Evolutionary conservation across 1,139 yeast species (phyloP).

Genomic region (Yamadazyma siamensis): DNA sequence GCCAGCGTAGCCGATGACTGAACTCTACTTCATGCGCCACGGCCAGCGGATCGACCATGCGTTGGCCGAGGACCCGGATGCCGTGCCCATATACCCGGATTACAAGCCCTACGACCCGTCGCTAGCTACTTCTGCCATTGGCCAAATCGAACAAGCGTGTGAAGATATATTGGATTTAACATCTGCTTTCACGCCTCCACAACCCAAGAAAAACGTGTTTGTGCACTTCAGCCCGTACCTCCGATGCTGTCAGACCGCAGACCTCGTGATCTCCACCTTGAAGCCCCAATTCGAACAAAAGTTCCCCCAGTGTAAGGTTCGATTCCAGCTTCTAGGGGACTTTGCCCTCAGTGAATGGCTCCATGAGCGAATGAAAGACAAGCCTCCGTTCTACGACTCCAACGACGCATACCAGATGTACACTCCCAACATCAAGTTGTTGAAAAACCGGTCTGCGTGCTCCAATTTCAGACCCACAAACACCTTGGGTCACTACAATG

Average conservation of each 20-base stretch:
- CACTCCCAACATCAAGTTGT: constrained; percentile 39
- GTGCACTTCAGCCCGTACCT: constrained; percentile 46
- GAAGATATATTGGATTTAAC: constrained; percentile 26
- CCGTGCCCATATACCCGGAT: constrained; percentile 26
- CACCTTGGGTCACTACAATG: constrained; percentile 46
- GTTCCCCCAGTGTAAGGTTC: constrained; percentile 31
- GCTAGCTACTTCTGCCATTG: constrained; percentile 26
- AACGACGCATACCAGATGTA: constrained; percentile 49
- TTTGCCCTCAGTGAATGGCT: constrained; percentile 50
- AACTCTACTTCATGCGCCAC: constrained; percentile 45
- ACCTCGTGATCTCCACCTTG: constrained; percentile 31
- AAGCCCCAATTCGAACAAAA: constrained; percentile 20
- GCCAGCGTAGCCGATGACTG: constrained; percentile 18
- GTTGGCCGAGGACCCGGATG: constrained; percentile 20
- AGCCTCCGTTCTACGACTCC: constrained; percentile 44
- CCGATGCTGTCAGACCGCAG: constrained; percentile 47
- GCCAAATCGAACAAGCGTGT: constrained; percentile 30
- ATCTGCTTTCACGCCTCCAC: constrained; percentile 19
- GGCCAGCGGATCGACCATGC: constrained; percentile 46
- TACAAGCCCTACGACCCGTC: constrained; percentile 42
- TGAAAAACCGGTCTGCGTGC: constrained; percentile 33
- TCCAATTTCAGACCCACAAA: constrained; percentile 47
- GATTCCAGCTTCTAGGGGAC: constrained; percentile 44
- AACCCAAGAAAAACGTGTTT: constrained; percentile 32
- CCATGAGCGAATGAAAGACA: constrained; percentile 43